These are phyloP conservation scores for Talaromyces liani DNA, from an alignment of 495 filamentous ascomycete species.

Conservation along the genomic window DNA sequence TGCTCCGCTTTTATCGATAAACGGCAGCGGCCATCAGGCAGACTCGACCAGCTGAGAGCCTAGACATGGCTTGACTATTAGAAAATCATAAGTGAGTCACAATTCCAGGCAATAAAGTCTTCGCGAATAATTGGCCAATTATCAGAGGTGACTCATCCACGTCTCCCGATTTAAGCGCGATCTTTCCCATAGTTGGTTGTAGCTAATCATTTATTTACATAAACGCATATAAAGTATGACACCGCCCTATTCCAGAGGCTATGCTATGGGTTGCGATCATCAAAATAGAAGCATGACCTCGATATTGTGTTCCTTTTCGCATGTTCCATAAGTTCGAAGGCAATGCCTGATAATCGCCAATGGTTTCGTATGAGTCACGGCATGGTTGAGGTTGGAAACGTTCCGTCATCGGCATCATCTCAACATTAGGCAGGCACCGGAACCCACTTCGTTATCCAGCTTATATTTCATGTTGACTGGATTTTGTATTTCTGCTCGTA, in stretches of 20 bases:
- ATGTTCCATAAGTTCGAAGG: not conserved
- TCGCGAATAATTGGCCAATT: not conserved
- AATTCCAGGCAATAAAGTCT: not conserved
- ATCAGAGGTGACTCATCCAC: not conserved
- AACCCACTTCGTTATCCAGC: not conserved
- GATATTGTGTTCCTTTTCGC: not conserved
- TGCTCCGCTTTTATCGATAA: slow-evolving; percentile 11
- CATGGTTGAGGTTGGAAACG: not conserved
- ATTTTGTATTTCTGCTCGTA: not conserved
- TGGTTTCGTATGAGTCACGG: not conserved
- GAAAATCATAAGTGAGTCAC: not conserved
- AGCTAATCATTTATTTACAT: not conserved
- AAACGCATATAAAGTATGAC: not conserved
- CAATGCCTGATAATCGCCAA: not conserved
- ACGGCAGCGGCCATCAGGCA: not conserved
- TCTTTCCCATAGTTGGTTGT: not conserved
- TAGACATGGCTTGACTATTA: not conserved
- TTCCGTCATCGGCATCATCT: not conserved
- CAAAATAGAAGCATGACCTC: not conserved
- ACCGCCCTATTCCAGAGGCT: not conserved
- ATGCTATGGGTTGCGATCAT: not conserved
- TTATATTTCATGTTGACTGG: not conserved
- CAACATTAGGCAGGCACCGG: not conserved
- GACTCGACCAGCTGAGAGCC: not conserved
- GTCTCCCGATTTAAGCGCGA: not conserved